phyloP scores from a whole-genome alignment of 805 yeast genomes.

The Spathaspora passalidarum region DNA sequence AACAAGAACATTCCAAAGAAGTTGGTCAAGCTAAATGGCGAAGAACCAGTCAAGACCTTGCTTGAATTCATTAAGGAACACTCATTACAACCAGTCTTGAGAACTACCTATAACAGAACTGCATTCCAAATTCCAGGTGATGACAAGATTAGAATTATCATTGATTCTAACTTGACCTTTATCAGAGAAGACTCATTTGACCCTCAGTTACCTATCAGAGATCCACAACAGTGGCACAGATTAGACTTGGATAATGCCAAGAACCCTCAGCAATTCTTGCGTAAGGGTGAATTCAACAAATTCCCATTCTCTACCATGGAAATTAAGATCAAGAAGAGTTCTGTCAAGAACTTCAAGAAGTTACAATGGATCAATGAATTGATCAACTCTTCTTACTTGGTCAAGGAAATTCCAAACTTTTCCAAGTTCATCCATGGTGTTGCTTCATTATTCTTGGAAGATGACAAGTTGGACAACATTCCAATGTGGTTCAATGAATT shows the following conservation, averaged over 20 bases:
- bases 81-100: constrained; percentile 77
- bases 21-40: constrained; percentile 57
- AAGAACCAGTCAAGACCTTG: constrained; percentile 47
- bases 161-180: constrained; percentile 84
- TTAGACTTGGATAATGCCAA: constrained; percentile 77
- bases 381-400: constrained; percentile 68
- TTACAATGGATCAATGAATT: constrained; percentile 83
- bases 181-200: constrained; percentile 92
- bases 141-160: constrained; percentile 83
- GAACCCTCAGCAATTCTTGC: constrained; percentile 66
- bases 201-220: constrained; percentile 80
- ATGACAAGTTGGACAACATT: constrained; percentile 81
- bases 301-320: constrained; percentile 91
- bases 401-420: constrained; percentile 90
- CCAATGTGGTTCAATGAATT: constrained; percentile 96
- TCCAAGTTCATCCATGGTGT: constrained; percentile 93
- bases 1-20: constrained; percentile 48
- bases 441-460: constrained; percentile 82
- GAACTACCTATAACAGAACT: constrained; percentile 85
- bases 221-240: constrained; percentile 89
- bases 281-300: constrained; percentile 81
- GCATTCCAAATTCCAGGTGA: constrained; percentile 99
- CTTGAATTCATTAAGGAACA: constrained; percentile 61
- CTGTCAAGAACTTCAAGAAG: constrained; percentile 39
- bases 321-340: constrained; percentile 52